Base-by-base conservation (phyloP, 768 basidiomycete genomes). In the Cystobasidium ongulense region DNA sequence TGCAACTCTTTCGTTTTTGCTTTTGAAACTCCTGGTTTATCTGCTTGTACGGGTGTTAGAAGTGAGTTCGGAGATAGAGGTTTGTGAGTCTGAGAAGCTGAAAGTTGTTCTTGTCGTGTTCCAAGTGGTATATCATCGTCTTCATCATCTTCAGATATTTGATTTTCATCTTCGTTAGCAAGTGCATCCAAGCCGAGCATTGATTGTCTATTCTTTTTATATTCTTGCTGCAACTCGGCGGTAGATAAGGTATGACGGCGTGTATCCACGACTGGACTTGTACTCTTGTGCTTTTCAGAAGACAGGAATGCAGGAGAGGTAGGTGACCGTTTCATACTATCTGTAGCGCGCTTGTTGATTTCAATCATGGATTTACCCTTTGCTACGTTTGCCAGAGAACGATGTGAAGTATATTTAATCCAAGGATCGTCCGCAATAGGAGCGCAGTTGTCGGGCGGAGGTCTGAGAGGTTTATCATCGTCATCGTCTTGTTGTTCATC, bases 101-200 rank as follows among this genome's bases (percentile, higher is more conserved):
- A 29, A 10, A 67, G 65, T 11, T 67, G 27, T 31, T 41, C 50
- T 31, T 39, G 65, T 29, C 65, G 65, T 50, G 43, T 38, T 31
- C 52, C 41, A 2, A 67, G 65, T 5, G 65, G 65, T 41, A 67
- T 23, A 52, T 67, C 65, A 29, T 67, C 65, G 27, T 67, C 65
- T 25, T 41, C 43, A 27, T 67, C 65, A 23, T 67, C 43, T 7
- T 52, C 65, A 39, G 63, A 27, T 27, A 13, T 35, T 29, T 31
- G 41, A 27, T 11, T 18, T 67, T n/a, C 3, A 23, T 23, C 29
- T 29, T 29, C 25, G 3, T 27, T 4, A 8, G 63, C 31, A 27
- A 38, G 13, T 31, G 21, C 13, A 38, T 33, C 35, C 23, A 33
- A 33, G 7, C 41, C 43, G 23, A 52, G 43, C 27, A 53, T 52